Conservation (phyloP, 192 early-diverging fungal genomes). For the Mortierella hygrophila region DNA sequence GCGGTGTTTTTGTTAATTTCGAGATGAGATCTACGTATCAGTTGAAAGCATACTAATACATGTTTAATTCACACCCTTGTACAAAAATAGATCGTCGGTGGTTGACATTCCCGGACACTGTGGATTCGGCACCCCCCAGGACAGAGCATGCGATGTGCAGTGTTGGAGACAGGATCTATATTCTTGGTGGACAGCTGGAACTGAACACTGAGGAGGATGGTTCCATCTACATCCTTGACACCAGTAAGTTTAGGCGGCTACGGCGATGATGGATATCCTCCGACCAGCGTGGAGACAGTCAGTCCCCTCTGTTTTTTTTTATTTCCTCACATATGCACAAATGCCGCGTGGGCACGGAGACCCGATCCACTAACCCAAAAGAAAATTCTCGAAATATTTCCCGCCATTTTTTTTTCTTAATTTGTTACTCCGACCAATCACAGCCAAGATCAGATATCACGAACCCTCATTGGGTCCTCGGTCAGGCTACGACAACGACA, state of each 20-base stretch:
- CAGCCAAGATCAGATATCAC: conserved; percentile 49
- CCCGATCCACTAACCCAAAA: not conserved
- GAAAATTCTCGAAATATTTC: not conserved
- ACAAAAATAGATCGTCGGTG: conserved; percentile 59
- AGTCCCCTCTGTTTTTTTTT: not conserved
- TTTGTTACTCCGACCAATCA: not conserved
- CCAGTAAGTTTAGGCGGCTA: conserved; percentile 24
- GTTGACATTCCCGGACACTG: conserved; percentile 70
- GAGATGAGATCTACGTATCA: not conserved
- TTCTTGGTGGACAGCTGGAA: conserved; percentile 67
- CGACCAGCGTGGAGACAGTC: not conserved
- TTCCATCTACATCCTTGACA: conserved; percentile 46
- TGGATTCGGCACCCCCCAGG: conserved; percentile 62
- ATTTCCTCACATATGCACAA: not conserved
- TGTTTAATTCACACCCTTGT: not conserved
- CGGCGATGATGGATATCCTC: not conserved
- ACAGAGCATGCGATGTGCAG: conserved; percentile 60
- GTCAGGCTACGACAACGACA: conserved; percentile 35
- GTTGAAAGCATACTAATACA: not conserved
- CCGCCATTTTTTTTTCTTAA: conserved; percentile 8
- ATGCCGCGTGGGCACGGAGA: not conserved
- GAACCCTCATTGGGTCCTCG: conserved; percentile 35
- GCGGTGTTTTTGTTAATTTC: not conserved
- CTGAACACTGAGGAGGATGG: conserved; percentile 40
- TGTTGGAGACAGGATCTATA: conserved; percentile 61